Base-by-base conservation (phyloP, 306 rosid species). In the Urtica urens region DNA sequence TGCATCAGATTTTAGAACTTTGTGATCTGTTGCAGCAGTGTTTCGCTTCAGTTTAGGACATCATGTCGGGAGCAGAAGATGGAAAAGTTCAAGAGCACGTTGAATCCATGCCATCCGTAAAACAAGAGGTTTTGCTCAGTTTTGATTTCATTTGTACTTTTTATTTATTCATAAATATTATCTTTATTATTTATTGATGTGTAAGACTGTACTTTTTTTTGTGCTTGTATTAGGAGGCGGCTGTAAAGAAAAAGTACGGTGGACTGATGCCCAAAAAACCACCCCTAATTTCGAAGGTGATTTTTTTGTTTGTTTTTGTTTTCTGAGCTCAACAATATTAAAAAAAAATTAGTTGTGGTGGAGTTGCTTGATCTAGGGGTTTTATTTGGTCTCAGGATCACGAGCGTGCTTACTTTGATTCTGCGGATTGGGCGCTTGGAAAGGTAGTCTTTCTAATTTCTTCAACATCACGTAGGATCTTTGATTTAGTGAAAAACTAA, bases 391-490 rank as follows among this genome's bases (percentile, higher is more conserved):
- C 50, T 63, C 64, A 90, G 95, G 99, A 90, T 67, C 95, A 90
- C 63, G 99, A 90, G 67, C 95, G 95, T 7, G 99, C 99, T 49
- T 85, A 81, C 70, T 85, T 85, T 51, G 99, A 90, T 71, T 90
- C 99, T 44, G 99, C 95, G 34, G 95, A 90, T 67, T 90, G 95
- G 99, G 99, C 99, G n/a, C 76, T 90, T 61, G 95, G 99, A 75
- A 90, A 90, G 99, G 99, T 85, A 75, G 22, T 20, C 41, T 46
- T 59, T 35, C 28, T 59, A 51, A 34, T 41, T 27, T 23, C 43
- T n/a, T 23, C 18, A 23, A 49, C 42, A 27, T 10, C 54, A 21
- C 30, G 38, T 57, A 37, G 19, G 38, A 58, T 34, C 33, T 57
- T n/a, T 65, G 37, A 29, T 22, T 25, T 50, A 46, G 46, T 20